A percentile compares a stretch with the other conserved stretches of the same genome.
Evolutionary conservation across 228 moss, liverwort and hornwort genomes (phyloP).

Genomic region (Sphagnum magellanicum): DNA sequence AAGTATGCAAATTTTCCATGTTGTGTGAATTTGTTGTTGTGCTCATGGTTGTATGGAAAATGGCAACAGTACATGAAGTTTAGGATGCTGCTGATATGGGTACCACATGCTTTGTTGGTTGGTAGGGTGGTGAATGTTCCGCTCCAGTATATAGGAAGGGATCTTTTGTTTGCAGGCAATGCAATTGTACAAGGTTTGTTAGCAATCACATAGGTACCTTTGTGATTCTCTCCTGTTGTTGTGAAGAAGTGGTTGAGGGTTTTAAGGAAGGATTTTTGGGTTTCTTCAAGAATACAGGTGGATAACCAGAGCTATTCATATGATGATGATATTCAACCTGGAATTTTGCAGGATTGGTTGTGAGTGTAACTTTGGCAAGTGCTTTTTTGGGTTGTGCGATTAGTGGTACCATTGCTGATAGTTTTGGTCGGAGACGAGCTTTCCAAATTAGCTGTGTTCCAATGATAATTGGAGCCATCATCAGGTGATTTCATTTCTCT

Average conservation of each 20-base stretch:
- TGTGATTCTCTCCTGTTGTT: not conserved
- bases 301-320: not conserved
- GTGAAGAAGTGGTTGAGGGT: not conserved
- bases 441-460: constrained; percentile 75
- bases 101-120: not conserved
- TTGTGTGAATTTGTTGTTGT: not conserved
- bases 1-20: too few relatives aligned
- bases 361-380: constrained; percentile 70
- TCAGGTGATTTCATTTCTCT: constrained; percentile 34
- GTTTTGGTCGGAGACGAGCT: constrained; percentile 57
- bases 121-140: constrained; percentile 86
- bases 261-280: not conserved
- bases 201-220: not conserved
- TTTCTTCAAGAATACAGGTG: not conserved
- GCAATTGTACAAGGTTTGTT: constrained; percentile 63
- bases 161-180: constrained; percentile 64
- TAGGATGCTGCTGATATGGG: not conserved
- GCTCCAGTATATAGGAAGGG: constrained; percentile 58
- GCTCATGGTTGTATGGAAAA: not conserved
- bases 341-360: constrained; percentile 55
- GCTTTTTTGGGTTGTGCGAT: constrained; percentile 73
- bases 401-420: constrained; percentile 71
- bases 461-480: constrained; percentile 65
- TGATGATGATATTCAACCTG: not conserved
- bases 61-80: not conserved